These are phyloP conservation scores for Aspergillus nomiae DNA, from an alignment of 2,329 filamentous ascomycete species.

Conservation along the genomic window DNA sequence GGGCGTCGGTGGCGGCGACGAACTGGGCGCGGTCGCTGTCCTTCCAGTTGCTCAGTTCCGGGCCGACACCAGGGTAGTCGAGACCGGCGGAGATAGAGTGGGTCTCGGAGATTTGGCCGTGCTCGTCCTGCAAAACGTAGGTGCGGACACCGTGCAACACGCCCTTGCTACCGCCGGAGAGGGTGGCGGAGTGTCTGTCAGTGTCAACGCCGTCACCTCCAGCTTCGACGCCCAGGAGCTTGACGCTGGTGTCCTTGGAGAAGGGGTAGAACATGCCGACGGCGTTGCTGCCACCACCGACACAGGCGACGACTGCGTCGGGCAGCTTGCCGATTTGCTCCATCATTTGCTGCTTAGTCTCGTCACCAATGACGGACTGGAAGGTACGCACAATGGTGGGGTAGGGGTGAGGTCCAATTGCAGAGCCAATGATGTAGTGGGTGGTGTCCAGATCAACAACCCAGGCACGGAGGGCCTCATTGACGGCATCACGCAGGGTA, in stretches of 20 bases:
- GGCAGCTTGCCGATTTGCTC: constrained; percentile 84
- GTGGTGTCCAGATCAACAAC: constrained; percentile 90
- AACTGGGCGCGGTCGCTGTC: constrained; percentile 84
- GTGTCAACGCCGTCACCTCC: constrained; percentile 93
- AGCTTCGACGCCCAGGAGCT: constrained; percentile 90
- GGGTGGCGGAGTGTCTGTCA: constrained; percentile 79
- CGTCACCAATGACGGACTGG: constrained; percentile 92
- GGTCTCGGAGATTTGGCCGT: constrained; percentile 92
- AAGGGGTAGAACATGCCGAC: constrained; percentile 99
- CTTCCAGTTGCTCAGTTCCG: constrained; percentile 91
- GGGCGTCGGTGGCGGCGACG: constrained; percentile 84
- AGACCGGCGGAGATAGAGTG: constrained; percentile 96
- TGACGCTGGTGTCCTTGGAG: constrained; percentile 78
- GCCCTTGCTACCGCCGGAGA: constrained; percentile 83
- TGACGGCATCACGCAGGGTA: constrained; percentile 84
- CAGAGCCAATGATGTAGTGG: constrained; percentile 97
- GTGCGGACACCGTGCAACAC: constrained; percentile 95
- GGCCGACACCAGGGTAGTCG: constrained; percentile 95
- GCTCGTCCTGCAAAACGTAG: constrained; percentile 88
- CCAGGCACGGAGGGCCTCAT: constrained; percentile 93
- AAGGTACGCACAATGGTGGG: constrained; percentile 96
- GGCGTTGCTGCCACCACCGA: constrained; percentile 93
- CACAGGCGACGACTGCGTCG: constrained; percentile 94
- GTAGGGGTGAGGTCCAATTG: constrained; percentile 97
- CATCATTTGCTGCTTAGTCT: constrained; percentile 91